Base-by-base conservation (phyloP, 768 basidiomycete genomes). In the Paxillus involutus region DNA sequence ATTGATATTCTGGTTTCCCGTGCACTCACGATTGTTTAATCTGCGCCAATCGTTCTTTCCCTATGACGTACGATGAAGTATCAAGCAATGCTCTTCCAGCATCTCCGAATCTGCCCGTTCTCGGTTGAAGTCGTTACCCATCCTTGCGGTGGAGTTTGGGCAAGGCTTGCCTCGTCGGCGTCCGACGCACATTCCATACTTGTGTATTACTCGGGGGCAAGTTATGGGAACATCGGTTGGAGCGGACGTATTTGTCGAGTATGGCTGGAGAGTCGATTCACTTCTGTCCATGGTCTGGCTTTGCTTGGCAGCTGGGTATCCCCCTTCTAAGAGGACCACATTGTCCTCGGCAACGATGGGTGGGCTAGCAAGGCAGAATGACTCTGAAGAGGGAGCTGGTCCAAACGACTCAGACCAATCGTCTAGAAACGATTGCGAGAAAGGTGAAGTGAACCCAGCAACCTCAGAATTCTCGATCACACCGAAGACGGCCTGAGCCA, bases 211-310 rank as follows among this genome's bases (percentile, higher is more conserved):
- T 88, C 29, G 89, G 90, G 0, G 90, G 0, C 89, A 91, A 72
- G 85, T 91, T 7, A 84, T 86, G 70, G 90, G 90, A 24, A 90
- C 89, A 0, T 77, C 88, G 0, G 84, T 83, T 2, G 85, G 88
- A n/a, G 87, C 88, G 0, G 67, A 80, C 46, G 78, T 91, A 5
- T 94, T 89, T 68, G 76, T 86, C 32, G 56, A 72, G 10, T 73
- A 79, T 57, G 89, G 90, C 16, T 91, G 88, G 86, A 74, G 81
- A 32, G 74, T 85, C 0, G 77, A 77, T 0, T 84, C 86, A 0
- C 75, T 75, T n/a, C 71, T 89, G n/a, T n/a, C n/a, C n/a, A n/a
- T n/a, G n/a, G n/a, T n/a, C n/a, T n/a, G n/a, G n/a, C n/a, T n/a
- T n/a, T 29, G 80, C 73, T 3, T 81, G 75, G 60, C 78, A 81